These are phyloP conservation scores for Trichoderma atrobrunneum DNA, from an alignment of 2,329 filamentous ascomycete species.

Conservation along the genomic window DNA sequence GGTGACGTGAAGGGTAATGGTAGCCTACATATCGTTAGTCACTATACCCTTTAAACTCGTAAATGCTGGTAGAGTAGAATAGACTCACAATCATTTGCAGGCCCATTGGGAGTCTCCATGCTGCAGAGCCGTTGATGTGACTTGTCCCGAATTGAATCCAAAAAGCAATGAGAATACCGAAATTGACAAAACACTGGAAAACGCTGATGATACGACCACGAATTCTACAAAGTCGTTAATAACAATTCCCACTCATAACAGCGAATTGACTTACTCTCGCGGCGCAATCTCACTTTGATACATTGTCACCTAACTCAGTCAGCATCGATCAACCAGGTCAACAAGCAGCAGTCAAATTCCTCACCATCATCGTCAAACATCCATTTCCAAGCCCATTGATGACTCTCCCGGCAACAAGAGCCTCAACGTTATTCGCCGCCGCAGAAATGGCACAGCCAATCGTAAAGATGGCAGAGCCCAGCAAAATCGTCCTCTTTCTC, in stretches of 20 bases:
- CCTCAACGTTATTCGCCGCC: slow-evolving; percentile 11
- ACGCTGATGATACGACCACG: slow-evolving; percentile 39
- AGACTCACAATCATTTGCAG: slow-evolving; percentile 27
- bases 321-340: not conserved
- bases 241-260: not conserved
- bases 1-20: slow-evolving; percentile 9
- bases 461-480: slow-evolving; percentile 14
- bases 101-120: slow-evolving; percentile 32
- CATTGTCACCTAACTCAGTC: not conserved
- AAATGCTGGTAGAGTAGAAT: rapidly evolving
- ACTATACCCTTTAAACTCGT: rapidly evolving
- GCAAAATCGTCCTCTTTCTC: slow-evolving; percentile 5
- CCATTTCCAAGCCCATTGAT: slow-evolving; percentile 18
- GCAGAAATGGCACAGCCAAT: slow-evolving; percentile 11
- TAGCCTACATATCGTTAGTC: not conserved
- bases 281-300: slow-evolving; percentile 19
- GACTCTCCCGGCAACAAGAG: slow-evolving; percentile 18
- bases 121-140: slow-evolving; percentile 27
- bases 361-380: slow-evolving; percentile 18
- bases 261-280: not conserved
- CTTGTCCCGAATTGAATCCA: slow-evolving; percentile 33
- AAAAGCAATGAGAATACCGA: slow-evolving; percentile 33
- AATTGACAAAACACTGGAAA: slow-evolving; percentile 22
- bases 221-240: slow-evolving; percentile 25
- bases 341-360: not conserved